These are phyloP conservation scores for Hypoxylon intermedium DNA, from an alignment of 495 filamentous ascomycete species.

Conservation along the genomic window DNA sequence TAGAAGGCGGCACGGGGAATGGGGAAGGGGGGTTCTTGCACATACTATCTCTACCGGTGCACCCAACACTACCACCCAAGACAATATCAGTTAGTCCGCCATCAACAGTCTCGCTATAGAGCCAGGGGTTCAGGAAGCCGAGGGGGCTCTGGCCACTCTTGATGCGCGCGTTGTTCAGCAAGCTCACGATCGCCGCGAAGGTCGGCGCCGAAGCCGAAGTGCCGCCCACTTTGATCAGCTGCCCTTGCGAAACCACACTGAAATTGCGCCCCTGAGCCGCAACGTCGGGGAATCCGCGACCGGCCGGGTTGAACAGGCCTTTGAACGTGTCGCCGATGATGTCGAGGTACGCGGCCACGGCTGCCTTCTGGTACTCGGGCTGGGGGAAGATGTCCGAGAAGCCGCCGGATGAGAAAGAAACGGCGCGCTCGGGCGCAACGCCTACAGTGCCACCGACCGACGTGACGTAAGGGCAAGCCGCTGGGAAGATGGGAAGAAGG, in stretches of 20 bases:
- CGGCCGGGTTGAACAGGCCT: conserved; percentile 59
- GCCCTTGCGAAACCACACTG: conserved; percentile 54
- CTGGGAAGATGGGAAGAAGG: conserved; percentile 71
- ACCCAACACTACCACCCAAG: conserved; percentile 61
- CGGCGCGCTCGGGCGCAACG: conserved; percentile 64
- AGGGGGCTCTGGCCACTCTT: conserved; percentile 54
- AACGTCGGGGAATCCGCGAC: conserved; percentile 73
- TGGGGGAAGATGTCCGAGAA: conserved; percentile 68
- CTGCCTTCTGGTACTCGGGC: conserved; percentile 64
- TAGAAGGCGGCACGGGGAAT: no score
- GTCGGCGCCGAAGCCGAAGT: conserved; percentile 49
- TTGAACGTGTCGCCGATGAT: conserved; percentile 40
- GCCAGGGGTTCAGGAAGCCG: conserved; percentile 71
- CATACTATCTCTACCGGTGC: conserved; percentile 47
- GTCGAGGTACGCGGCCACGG: conserved; percentile 59
- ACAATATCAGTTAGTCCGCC: conserved; percentile 65
- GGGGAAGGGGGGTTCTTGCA: conserved; percentile 1
- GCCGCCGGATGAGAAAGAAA: conserved; percentile 66
- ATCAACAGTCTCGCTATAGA: conserved; percentile 57
- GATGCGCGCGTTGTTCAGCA: conserved; percentile 66
- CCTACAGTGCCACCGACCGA: conserved; percentile 70
- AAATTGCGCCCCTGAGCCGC: conserved; percentile 65
- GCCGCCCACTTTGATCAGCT: conserved; percentile 52
- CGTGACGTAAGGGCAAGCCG: conserved; percentile 73
- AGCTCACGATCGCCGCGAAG: conserved; percentile 56